Percentiles rank a stretch among this genome's conserved stretches.
Conservation (phyloP, 805 yeast genomes). For the Lipomyces anomalus region DNA sequence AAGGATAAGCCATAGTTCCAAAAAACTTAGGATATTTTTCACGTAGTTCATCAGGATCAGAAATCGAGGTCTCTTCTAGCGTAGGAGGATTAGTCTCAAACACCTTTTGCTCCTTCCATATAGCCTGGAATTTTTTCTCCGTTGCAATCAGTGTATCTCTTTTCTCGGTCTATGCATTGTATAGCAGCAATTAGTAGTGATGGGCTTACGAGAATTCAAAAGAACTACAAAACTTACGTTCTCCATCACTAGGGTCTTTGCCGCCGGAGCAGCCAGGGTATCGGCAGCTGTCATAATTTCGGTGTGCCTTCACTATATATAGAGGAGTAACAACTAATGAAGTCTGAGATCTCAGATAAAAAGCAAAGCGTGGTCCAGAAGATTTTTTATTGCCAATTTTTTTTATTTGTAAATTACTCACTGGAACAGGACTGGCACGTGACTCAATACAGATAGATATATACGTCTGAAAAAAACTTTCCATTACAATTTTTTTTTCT, state of each 20-base stretch:
- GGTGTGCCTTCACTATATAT: not conserved
- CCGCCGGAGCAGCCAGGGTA: constrained; percentile 13
- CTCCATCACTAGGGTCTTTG: constrained; percentile 29
- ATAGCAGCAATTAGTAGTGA: not conserved
- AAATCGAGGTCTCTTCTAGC: constrained; percentile 53
- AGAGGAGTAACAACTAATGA: not conserved
- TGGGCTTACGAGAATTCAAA: not conserved
- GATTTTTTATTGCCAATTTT: not conserved
- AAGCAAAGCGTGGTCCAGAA: not conserved
- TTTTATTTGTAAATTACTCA: not conserved
- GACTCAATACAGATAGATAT: no score
- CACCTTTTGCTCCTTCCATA: constrained; percentile 80
- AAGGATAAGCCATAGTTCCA: constrained; percentile 96
- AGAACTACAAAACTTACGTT: constrained; percentile 20
- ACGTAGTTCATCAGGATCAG: constrained; percentile 65
- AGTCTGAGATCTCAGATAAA: not conserved
- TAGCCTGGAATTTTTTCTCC: constrained; percentile 79
- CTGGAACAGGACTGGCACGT: no score
- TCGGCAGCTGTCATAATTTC: constrained; percentile 2
- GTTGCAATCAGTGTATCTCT: constrained; percentile 87
- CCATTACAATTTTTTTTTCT: no score
- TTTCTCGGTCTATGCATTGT: constrained; percentile 65
- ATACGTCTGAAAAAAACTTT: no score
- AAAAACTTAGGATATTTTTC: constrained; percentile 78
- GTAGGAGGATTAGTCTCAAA: constrained; percentile 89